Percentiles rank a stretch among this genome's conserved stretches.
phyloP scores from a whole-genome alignment of 202 grass and related monocot species.

The Hordeum pubiflorum region DNA sequence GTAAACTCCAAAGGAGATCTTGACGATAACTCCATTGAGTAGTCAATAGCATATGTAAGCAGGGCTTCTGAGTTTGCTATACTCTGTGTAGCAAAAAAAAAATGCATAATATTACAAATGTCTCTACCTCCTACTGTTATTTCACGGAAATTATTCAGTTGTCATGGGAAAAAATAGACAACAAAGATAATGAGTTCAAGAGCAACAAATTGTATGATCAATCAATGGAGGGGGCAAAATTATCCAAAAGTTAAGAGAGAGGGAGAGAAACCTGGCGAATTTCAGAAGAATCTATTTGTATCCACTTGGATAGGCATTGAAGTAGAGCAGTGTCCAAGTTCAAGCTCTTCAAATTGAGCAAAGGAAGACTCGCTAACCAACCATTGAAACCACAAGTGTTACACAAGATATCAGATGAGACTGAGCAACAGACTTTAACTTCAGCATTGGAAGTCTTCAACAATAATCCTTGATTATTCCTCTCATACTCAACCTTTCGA shows the following conservation, averaged over 20 bases:
- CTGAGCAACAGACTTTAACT: conserved; percentile 50
- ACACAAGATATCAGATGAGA: conserved; percentile 44
- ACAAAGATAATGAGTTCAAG: neutral
- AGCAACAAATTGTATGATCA: neutral
- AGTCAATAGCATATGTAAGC: conserved; percentile 60
- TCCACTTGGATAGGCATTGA: conserved; percentile 40
- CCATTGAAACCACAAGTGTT: conserved; percentile 39
- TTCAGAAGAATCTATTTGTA: conserved; percentile 44
- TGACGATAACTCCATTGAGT: conserved; percentile 61
- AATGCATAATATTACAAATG: conserved; percentile 5
- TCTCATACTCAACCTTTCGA: conserved; percentile 50
- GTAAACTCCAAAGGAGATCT: conserved; percentile 67
- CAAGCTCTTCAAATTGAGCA: conserved; percentile 84
- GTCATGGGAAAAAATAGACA: neutral
- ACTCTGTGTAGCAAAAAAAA: conserved; percentile 31
- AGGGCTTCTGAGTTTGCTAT: conserved; percentile 34
- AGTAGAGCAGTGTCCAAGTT: conserved; percentile 73
- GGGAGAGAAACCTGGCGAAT: conserved; percentile 38
- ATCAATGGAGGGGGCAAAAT: neutral
- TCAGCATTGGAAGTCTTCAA: conserved; percentile 28
- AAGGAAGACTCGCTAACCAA: conserved; percentile 65
- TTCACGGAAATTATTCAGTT: neutral
- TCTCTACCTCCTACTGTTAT: neutral
- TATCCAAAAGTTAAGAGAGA: neutral
- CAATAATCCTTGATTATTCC: conserved; percentile 38